These are phyloP conservation scores for Ophiostoma fasciatum DNA, from an alignment of 2,329 filamentous ascomycete genomes.

Conservation along the genomic window DNA sequence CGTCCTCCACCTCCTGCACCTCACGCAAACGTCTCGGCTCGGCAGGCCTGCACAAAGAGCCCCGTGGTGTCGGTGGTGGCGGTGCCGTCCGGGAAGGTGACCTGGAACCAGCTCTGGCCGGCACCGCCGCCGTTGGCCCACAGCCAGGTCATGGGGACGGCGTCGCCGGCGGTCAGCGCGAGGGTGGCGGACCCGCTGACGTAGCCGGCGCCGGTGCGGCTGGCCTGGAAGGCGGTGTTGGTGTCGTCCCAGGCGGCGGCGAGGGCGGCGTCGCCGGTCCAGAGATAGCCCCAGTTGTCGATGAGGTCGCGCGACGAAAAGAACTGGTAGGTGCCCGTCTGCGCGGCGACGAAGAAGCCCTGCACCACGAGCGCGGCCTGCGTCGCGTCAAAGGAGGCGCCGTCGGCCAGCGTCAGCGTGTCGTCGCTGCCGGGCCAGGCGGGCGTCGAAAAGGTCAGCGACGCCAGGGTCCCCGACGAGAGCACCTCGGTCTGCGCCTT, in stretches of 20 bases:
- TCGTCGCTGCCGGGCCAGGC: not conserved
- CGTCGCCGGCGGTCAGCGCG: not conserved
- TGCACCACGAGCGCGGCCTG: not conserved
- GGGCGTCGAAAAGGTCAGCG: not conserved
- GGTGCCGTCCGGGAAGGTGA: not conserved
- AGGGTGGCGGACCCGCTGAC: not conserved
- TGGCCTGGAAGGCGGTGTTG: not conserved
- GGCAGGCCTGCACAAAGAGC: not conserved
- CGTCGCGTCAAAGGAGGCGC: not conserved
- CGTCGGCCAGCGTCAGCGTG: not conserved
- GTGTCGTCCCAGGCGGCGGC: not conserved
- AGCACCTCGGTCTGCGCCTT: too few species aligned
- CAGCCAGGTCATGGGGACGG: not conserved
- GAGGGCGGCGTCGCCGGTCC: not conserved
- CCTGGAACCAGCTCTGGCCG: not conserved
- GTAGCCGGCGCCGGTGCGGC: not conserved
- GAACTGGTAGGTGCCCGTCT: not conserved
- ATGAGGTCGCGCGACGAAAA: not conserved
- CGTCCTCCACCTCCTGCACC: too few species aligned
- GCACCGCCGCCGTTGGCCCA: not conserved
- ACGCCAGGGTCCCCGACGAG: not conserved
- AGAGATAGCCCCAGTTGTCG: constrained; percentile 1
- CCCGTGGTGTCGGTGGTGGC: not conserved
- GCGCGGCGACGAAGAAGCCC: not conserved
- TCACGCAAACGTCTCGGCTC: not conserved